Base-by-base conservation (phyloP, 2,329 filamentous ascomycete genomes). In the Lecanicillium sp. region DNA sequence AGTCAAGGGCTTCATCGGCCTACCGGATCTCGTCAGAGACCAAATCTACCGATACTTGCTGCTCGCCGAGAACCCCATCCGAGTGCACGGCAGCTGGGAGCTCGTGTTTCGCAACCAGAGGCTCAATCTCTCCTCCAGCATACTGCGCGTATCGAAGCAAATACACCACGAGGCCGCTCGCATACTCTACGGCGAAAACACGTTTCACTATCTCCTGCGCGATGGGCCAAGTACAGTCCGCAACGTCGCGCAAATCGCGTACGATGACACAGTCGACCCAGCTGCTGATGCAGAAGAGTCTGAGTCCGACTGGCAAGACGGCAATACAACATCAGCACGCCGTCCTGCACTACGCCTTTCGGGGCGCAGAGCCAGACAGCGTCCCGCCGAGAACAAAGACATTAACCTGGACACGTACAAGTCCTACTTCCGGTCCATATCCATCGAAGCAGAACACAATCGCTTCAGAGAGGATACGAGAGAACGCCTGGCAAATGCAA, bases 151-250 rank as follows among this genome's bases (percentile, higher is more conserved):
- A 3, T 66, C 61, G 51, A 48, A 44, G 3, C 38, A 42, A 2
- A 45, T 69, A 19, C 57, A 57, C 22, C 6, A 33, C 0, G 66
- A 72, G 48, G 64, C 61, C 2, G 44, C 58, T 2, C 47, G 47
- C 2, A 49, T 73, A 4, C 55, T 76, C 1, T 76, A 70, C 41
- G 64, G 66, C 3, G 55, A 62, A 19, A 75, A 75, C 36, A 57
- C 37, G 0, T 75, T 75, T 42, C 45, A 57, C 2, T 74, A 75
- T 43, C 52, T 58, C 7, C 50, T 73, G 11, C 61, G 69, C 2
- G 67, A 73, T 42, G 40, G 40, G 12, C 46, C 35, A 7, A 51
- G 48, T 2, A n/a, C 39, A 25, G 29, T 45, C 28, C 35, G 42
- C 3, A 37, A 52, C 25, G 29, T 56, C 8, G 22, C 41, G 5